Evolutionary conservation across 2,329 filamentous ascomycete species (phyloP).

Genomic region (Tympanopsis confertula): DNA sequence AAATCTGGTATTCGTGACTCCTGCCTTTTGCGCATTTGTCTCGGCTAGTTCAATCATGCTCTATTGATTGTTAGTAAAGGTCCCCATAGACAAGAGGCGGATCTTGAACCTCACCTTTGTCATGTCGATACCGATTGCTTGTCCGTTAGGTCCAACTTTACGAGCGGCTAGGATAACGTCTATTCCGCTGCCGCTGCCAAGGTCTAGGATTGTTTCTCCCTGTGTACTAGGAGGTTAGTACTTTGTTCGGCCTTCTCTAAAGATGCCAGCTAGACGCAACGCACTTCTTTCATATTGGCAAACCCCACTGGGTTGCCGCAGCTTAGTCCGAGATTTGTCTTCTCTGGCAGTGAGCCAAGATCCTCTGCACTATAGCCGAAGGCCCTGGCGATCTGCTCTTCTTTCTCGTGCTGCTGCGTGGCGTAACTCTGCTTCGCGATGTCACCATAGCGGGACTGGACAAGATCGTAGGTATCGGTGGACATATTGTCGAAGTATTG

Average conservation of each 20-base stretch:
- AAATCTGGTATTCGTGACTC: slow-evolving; percentile 31
- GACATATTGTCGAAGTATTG: too few relatives aligned
- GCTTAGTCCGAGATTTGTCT: slow-evolving; percentile 38
- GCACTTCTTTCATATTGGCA: slow-evolving; percentile 30
- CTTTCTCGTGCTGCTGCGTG: background rate
- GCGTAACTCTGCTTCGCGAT: background rate
- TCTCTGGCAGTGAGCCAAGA: slow-evolving; percentile 28
- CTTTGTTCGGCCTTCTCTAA: background rate
- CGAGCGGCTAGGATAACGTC: slow-evolving; percentile 29
- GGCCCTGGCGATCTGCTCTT: slow-evolving; percentile 25
- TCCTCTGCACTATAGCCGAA: slow-evolving; percentile 40
- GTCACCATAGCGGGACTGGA: background rate
- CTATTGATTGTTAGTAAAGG: background rate
- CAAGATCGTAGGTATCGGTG: background rate
- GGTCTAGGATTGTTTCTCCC: slow-evolving; percentile 30
- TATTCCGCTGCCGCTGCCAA: slow-evolving; percentile 30
- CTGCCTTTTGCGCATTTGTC: background rate
- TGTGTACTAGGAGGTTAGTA: slow-evolving; percentile 6
- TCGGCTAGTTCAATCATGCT: background rate
- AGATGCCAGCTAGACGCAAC: slow-evolving; percentile 3
- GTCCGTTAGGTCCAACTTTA: slow-evolving; percentile 22
- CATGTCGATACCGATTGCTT: slow-evolving; percentile 32
- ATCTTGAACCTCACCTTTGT: slow-evolving; percentile 21
- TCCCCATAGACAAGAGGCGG: background rate
- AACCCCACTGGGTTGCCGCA: slow-evolving; percentile 40